These are phyloP conservation scores for Colletotrichum shisoi DNA, from an alignment of 2,329 filamentous ascomycete species.

Conservation along the genomic window DNA sequence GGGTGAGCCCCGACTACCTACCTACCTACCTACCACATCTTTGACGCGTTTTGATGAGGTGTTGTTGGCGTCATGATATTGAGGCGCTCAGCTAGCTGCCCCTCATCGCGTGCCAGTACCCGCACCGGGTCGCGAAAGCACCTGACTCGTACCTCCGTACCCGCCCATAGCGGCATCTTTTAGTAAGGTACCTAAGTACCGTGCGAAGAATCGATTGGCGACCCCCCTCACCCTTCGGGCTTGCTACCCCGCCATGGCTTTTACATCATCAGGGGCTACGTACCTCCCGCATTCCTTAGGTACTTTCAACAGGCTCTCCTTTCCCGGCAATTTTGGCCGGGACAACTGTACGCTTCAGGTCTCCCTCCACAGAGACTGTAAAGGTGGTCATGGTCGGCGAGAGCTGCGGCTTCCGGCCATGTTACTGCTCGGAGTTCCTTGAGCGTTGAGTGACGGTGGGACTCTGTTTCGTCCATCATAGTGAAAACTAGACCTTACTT, in stretches of 20 bases:
- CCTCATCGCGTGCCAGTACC: conserved; percentile 10
- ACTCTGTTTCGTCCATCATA: conserved; percentile 19
- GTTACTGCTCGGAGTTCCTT: conserved; percentile 13
- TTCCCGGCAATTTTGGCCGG: conserved; percentile 1
- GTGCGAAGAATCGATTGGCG: too few species aligned
- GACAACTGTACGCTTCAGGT: neutral
- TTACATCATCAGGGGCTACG: neutral
- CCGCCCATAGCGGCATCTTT: neutral
- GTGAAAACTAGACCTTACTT: conserved; percentile 15
- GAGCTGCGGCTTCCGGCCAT: conserved; percentile 31
- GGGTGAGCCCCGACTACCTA: conserved; percentile 1
- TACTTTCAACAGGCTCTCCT: neutral
- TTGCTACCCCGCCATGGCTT: neutral
- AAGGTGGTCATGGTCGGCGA: conserved; percentile 25
- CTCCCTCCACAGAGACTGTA: neutral
- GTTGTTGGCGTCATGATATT: conserved; percentile 37
- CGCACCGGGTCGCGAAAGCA: conserved; percentile 36
- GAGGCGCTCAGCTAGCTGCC: neutral
- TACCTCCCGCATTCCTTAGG: neutral
- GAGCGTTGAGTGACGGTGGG: conserved; percentile 39
- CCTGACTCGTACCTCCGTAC: conserved; percentile 29
- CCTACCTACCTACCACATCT: conserved; percentile 20
- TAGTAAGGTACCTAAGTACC: neutral
- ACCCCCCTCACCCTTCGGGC: neutral
- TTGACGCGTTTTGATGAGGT: conserved; percentile 32